Conservation (phyloP, 129 eudicot species). For the Escallonia rubra region DNA sequence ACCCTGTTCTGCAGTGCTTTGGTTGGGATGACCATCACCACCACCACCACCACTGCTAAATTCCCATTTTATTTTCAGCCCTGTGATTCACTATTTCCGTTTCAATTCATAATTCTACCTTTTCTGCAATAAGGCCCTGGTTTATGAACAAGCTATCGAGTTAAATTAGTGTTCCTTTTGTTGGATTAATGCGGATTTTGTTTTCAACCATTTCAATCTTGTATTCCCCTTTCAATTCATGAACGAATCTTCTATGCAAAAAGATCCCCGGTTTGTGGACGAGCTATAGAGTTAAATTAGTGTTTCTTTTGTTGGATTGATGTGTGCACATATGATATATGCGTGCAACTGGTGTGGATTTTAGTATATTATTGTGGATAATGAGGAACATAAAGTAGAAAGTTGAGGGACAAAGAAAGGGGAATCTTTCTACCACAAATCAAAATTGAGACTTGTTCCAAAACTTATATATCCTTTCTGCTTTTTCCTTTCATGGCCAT, state of each 20-base stretch:
- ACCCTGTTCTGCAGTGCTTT: slow-evolving; percentile 61
- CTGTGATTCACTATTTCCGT: neutral
- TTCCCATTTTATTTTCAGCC: neutral
- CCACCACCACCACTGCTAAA: slow-evolving; percentile 26
- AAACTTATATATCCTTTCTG: too few relatives aligned
- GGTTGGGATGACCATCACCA: slow-evolving; percentile 41
- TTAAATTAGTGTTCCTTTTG: neutral
- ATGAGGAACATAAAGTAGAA: neutral
- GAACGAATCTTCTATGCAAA: too few relatives aligned
- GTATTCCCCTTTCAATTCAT: too few relatives aligned
- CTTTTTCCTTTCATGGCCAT: too few relatives aligned
- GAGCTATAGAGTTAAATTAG: too few relatives aligned
- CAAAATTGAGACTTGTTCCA: too few relatives aligned
- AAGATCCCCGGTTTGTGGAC: too few relatives aligned
- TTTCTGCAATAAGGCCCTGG: neutral
- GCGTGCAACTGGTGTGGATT: neutral
- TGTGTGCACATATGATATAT: neutral
- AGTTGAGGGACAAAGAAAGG: neutral
- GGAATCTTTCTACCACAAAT: neutral
- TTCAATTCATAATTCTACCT: neutral
- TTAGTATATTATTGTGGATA: neutral
- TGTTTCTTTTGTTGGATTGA: neutral
- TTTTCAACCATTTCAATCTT: too few relatives aligned
- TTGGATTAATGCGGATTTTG: neutral
- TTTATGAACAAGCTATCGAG: neutral